These are phyloP conservation scores for Dactylis glomerata DNA, from an alignment of 176 grass and related monocot genomes.

Conservation along the genomic window DNA sequence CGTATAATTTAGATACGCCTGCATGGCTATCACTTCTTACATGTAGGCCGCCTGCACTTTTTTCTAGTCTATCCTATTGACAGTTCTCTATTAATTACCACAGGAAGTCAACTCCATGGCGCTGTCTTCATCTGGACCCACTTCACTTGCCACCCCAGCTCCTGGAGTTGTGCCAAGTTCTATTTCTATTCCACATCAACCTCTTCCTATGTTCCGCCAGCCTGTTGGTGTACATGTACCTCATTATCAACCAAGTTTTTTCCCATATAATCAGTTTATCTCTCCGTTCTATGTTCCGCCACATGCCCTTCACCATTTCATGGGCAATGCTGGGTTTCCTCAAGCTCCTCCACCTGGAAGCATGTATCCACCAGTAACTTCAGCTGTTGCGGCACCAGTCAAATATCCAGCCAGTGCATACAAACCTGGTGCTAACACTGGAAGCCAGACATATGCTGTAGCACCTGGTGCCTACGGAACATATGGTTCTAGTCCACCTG, in stretches of 20 bases:
- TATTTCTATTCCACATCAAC: constrained; percentile 66
- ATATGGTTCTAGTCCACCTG: constrained; percentile 58
- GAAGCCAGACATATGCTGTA: constrained; percentile 60
- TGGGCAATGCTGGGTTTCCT: constrained; percentile 65
- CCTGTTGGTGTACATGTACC: constrained; percentile 70
- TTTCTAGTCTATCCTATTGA: neutral
- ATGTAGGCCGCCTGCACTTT: neutral
- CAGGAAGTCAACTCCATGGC: constrained; percentile 49
- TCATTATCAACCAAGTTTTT: constrained; percentile 57
- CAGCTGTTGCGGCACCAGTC: constrained; percentile 44
- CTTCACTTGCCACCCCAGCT: constrained; percentile 46
- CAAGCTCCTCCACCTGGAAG: constrained; percentile 64
- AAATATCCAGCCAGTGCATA: constrained; percentile 62
- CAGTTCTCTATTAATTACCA: neutral
- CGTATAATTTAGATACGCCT: neutral
- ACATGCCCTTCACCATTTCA: constrained; percentile 65
- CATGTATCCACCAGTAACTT: constrained; percentile 59
- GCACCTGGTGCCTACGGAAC: constrained; percentile 54
- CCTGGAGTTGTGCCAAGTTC: constrained; percentile 57
- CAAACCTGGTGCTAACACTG: constrained; percentile 70
- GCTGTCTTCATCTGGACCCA: constrained; percentile 47
- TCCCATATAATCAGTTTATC: constrained; percentile 82
- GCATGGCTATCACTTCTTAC: neutral
- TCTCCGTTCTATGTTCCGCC: constrained; percentile 63
- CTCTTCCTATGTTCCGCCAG: constrained; percentile 67